Base-by-base conservation (phyloP, 2,329 filamentous ascomycete genomes). In the Fusarium sulawesiense region DNA sequence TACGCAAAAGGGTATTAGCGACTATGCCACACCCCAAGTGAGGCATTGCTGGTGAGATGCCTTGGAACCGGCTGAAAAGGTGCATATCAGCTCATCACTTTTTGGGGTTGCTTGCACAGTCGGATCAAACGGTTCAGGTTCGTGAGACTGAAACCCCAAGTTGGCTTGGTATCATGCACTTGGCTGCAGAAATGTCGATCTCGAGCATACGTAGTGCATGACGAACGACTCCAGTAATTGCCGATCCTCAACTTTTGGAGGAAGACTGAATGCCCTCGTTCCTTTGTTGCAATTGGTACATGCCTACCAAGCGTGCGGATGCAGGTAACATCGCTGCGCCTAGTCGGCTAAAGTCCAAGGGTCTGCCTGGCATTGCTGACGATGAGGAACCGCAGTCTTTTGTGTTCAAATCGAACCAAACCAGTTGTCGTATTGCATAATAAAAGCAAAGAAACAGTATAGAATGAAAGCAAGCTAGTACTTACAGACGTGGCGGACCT, bases 401-500 rank as follows among this genome's bases (percentile, higher is more conserved):
- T 21, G 37, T 27, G 14, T 53, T 20, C 23, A 25, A n/a, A 53
- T 29, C 23, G 47, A 30, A 34, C 37, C 66, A 50, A 53, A 29
- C 30, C 20, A 21, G n/a, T 51, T 34, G 45, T 51, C 29, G 37
- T 34, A 46, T 27, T 54, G 32, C 6, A n/a, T 34, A 56, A 48
- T 25, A 30, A 20, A 47, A 47, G 34, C 53, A 23, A 49, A 62
- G 48, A 50, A 60, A 41, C 41, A 30, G n/a, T 56, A 42, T 30
- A 29, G 25, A 44, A 56, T 25, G 51, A 37, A 50, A 51, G 29
- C 30, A 66, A 46, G 64, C 60, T 56, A 66, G 49, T 30, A 77
- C 77, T 78, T 74, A 79, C 77, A 78, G 64, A 72, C 75, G 65
- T 51, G 58, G 57, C 56, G 56, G 68, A 41, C 62, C 67, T 16